phyloP scores from a whole-genome alignment of 495 filamentous ascomycete genomes.

The Podospora australis region DNA sequence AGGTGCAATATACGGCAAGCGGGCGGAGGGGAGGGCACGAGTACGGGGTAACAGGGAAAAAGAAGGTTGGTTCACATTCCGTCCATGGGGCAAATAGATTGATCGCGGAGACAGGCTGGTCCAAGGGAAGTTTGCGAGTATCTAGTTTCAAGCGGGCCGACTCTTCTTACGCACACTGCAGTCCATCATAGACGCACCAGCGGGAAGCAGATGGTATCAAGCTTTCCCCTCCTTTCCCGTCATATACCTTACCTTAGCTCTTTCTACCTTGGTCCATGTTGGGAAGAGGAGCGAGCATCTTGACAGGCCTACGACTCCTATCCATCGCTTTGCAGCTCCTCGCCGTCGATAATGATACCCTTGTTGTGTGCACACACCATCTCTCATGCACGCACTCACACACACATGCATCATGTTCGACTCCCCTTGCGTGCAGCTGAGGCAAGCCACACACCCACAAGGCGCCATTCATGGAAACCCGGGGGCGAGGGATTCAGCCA shows the following conservation, averaged over 20 bases:
- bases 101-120: slow-evolving; percentile 20
- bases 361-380: not conserved
- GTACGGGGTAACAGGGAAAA: slow-evolving; percentile 16
- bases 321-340: too few relatives aligned
- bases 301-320: too few relatives aligned
- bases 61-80: slow-evolving; percentile 20
- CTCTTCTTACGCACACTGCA: not conserved
- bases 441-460: slow-evolving; percentile 9
- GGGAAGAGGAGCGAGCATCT: not conserved
- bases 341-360: too few relatives aligned
- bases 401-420: slow-evolving; percentile 3
- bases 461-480: not conserved
- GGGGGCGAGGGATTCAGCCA: too few relatives aligned
- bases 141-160: slow-evolving; percentile 11
- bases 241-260: not conserved
- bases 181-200: too few relatives aligned
- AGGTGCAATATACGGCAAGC: slow-evolving; percentile 20
- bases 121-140: slow-evolving; percentile 15
- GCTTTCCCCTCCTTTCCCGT: not conserved
- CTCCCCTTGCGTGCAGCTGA: slow-evolving; percentile 1
- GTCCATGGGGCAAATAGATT: slow-evolving; percentile 26
- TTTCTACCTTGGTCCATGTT: too few relatives aligned
- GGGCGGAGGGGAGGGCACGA: slow-evolving; percentile 13
- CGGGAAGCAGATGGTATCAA: too few relatives aligned
- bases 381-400: slow-evolving; percentile 1